Conservation (phyloP, 2,329 filamentous ascomycete species). For the Fusarium kyushuense region DNA sequence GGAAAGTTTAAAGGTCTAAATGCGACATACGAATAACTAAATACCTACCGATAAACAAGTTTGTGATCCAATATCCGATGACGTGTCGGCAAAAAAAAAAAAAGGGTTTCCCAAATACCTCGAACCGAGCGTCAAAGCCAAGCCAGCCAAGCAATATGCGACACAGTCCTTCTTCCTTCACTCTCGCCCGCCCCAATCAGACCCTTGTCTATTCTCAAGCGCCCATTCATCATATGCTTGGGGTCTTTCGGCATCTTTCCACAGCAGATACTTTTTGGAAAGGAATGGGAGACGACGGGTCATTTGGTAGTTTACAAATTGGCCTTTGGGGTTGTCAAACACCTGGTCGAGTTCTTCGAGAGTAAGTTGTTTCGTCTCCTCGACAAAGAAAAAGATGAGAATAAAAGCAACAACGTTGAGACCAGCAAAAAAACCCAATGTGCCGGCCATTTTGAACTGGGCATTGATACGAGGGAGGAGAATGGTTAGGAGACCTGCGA, state of each 20-base stretch:
- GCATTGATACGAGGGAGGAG: conserved; percentile 53
- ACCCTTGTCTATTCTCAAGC: conserved; percentile 8
- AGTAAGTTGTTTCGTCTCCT: conserved; percentile 62
- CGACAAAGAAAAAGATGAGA: conserved; percentile 61
- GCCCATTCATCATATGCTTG: conserved; percentile 11
- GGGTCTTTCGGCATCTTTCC: neutral
- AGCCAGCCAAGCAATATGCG: neutral
- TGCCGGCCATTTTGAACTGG: conserved; percentile 49
- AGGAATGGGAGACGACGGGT: conserved; percentile 54
- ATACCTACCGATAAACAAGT: neutral
- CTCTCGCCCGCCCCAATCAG: conserved; percentile 2
- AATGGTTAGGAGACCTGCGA: conserved; percentile 60
- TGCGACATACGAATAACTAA: conserved; percentile 26
- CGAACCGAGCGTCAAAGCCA: neutral
- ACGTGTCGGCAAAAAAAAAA: neutral
- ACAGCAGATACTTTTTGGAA: conserved; percentile 20
- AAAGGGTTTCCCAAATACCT: neutral
- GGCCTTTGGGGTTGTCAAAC: conserved; percentile 49
- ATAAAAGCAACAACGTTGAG: conserved; percentile 59
- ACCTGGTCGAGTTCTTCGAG: conserved; percentile 55
- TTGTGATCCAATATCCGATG: neutral
- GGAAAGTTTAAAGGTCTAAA: conserved; percentile 22
- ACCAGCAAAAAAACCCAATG: conserved; percentile 58
- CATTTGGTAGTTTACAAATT: conserved; percentile 55
- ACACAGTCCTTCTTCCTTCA: neutral